phyloP scores from a whole-genome alignment of 192 early-diverging fungal genomes.

The Backusella psychrophila region DNA sequence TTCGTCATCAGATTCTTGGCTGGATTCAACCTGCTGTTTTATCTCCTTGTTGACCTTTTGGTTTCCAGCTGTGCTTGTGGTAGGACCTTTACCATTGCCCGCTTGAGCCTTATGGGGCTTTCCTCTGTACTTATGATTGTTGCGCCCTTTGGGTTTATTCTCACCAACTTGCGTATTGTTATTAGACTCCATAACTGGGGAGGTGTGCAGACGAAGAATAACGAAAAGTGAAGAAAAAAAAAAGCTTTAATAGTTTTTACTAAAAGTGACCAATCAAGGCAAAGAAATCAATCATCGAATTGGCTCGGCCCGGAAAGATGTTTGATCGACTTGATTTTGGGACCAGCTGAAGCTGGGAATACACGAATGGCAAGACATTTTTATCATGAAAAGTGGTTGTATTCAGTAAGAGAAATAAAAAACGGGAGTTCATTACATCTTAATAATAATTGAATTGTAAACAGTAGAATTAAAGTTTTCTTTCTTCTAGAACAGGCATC shows the following conservation, averaged over 20 bases:
- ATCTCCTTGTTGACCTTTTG: neutral
- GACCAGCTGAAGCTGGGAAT: too few species aligned
- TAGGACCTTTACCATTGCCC: neutral
- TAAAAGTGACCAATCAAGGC: too few species aligned
- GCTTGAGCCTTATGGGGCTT: neutral
- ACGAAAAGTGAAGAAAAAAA: neutral
- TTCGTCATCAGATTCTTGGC: slow-evolving; percentile 24
- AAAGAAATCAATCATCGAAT: too few species aligned
- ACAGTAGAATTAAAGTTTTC: too few species aligned
- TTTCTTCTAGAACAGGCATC: too few species aligned
- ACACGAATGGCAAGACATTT: too few species aligned
- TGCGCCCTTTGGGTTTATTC: neutral
- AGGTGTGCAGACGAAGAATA: neutral
- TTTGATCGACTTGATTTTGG: too few species aligned
- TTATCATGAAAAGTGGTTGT: too few species aligned
- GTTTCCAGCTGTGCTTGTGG: neutral
- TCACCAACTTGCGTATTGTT: neutral
- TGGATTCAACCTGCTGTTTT: neutral
- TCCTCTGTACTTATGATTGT: neutral
- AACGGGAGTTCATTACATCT: too few species aligned
- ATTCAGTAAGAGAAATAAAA: too few species aligned
- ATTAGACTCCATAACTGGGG: neutral
- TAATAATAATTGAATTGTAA: too few species aligned
- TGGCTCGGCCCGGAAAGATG: too few species aligned
- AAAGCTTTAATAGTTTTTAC: neutral